Base-by-base conservation (phyloP, 441 rosid genomes). In the Rhodomyrtus psidioides region DNA sequence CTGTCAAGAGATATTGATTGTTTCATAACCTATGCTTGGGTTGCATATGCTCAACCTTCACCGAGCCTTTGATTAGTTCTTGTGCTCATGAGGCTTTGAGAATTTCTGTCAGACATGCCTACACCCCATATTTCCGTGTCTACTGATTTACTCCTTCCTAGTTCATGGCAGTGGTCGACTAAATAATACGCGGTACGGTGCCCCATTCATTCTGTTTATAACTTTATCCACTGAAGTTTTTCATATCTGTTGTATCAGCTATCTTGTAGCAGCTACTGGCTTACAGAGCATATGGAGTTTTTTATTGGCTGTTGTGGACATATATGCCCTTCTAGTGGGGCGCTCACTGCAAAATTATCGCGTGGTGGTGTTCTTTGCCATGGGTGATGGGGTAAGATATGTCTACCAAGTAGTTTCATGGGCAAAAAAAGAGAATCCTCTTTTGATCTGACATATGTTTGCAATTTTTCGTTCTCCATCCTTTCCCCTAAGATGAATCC, bases 211-310 rank as follows among this genome's bases (percentile, higher is more conserved):
- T 57, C n/a, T 70, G 79, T 70, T 39, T 70, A 21, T 70, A 39
- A 70, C 79, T 39, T 70, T 39, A 39, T 70, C 79, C 79, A 70
- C 79, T 70, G 13, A 70, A 70, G 51, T 70, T 70, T 70, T 70
- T 39, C 12, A 21, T 70, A 21, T 88, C 76, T 90, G 89, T 87
- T 87, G 75, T 83, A 83, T 86, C 96, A 95, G 98, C 92, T 92
- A 91, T 88, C 96, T 94, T 84, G 98, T 95, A 87, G 96, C 94
- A 8, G 96, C 96, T 87, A 85, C 98, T 84, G 94, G 95, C 84
- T 92, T 94, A 91, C 98, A 95, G 91, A 92, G 92, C 86, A 62
- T 93, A 87, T 95, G 98, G 95, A 94, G 96, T 89, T 89, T 95
- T 85, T 89, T 89, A 10, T 89, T 95, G 60, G 96, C 95, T 44